Base-by-base conservation (phyloP, 495 filamentous ascomycete species). In the Pseudomonodictys pantanalensis region DNA sequence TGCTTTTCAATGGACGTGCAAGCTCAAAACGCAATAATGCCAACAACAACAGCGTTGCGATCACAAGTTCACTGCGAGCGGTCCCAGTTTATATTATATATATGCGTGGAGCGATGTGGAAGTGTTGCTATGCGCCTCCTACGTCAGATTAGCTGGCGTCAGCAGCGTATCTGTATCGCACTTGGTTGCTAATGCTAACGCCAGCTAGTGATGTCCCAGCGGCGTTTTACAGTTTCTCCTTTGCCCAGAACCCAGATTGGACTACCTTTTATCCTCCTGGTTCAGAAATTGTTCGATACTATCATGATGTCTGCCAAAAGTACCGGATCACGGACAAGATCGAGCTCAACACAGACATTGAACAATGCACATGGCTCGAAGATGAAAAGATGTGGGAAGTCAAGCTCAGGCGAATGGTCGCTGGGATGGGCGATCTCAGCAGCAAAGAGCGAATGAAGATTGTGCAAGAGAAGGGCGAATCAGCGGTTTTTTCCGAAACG, bases 221-320 rank as follows among this genome's bases (percentile, higher is more conserved):
- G 1, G 46, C 78, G 0, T 78, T 86, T 22, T 88, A 88, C 68
- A 81, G 76, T 39, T 85, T 86, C 68, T 83, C 80, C 0, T 88
- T 88, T 59, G 74, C 76, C 3, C 75, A 74, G 20, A 87, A 87
- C 64, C 69, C 75, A 20, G 68, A 76, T 35, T 88, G 85, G 83
- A 78, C 77, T 0, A 75, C 75, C 5, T 65, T 82, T 25, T 75
- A 82, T 67, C 83, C 85, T 1, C 60, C 77, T 2, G 79, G 78
- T 2, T 64, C 67, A 11, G 85, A 88, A 65, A 78, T 88, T 33
- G 69, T 75, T 2, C 68, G 74, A n/a, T 89, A 89, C 64, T 71
- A 86, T n/a, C 68, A 78, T 2, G 69, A 73, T 23, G 81, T 87
- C 1, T 84, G 82, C 44, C 75, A 76, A 22, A 77, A 81, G 46